Evolutionary conservation across 805 yeast species (phyloP).

Genomic region (Yamadazyma scolyti): DNA sequence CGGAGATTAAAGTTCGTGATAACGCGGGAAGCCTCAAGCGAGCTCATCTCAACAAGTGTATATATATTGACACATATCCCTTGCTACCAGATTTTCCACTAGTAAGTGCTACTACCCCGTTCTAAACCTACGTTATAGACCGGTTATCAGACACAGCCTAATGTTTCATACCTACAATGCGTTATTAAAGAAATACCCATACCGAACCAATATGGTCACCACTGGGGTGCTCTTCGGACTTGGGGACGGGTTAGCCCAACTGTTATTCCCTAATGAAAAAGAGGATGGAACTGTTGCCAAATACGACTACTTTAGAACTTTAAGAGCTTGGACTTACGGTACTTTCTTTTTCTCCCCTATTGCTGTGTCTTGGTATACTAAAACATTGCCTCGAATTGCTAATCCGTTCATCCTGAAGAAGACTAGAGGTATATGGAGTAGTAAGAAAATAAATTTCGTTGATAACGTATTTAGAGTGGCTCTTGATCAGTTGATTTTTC

Average conservation of each 20-base stretch:
- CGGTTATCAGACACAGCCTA: too few relatives aligned
- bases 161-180: slow-evolving; percentile 19
- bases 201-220: slow-evolving; percentile 49
- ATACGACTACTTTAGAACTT: slow-evolving; percentile 26
- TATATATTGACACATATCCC: too few relatives aligned
- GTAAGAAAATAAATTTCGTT: slow-evolving; percentile 11
- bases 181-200: slow-evolving; percentile 44
- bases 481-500: slow-evolving; percentile 34
- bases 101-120: too few relatives aligned
- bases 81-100: too few relatives aligned
- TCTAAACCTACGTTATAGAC: too few relatives aligned
- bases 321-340: slow-evolving; percentile 37
- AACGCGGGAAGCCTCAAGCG: too few relatives aligned
- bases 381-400: slow-evolving; percentile 30
- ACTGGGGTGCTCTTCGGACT: slow-evolving; percentile 46
- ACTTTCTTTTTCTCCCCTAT: slow-evolving; percentile 36
- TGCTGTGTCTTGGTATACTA: slow-evolving; percentile 36
- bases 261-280: slow-evolving; percentile 30
- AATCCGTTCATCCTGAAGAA: slow-evolving; percentile 29
- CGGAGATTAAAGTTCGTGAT: too few relatives aligned
- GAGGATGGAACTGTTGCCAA: slow-evolving; percentile 14
- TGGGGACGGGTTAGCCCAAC: slow-evolving; percentile 43
- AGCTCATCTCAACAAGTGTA: too few relatives aligned
- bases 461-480: slow-evolving; percentile 24
- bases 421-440: slow-evolving; percentile 11